Evolutionary conservation across 2,329 filamentous ascomycete genomes (phyloP).

Genomic region (Cladophialophora carrionii): DNA sequence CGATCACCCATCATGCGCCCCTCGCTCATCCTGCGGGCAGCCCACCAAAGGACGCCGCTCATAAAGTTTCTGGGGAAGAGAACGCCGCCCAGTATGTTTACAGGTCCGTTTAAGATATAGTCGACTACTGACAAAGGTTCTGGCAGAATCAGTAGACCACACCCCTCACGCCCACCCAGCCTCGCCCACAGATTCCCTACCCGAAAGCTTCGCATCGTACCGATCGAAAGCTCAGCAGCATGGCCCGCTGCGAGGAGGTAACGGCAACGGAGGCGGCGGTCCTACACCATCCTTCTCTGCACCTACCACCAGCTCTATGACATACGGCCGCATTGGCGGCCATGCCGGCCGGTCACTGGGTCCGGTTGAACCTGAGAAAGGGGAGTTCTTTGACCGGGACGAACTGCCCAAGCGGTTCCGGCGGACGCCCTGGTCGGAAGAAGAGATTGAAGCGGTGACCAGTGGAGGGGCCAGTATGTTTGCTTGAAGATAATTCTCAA

Average conservation of each 20-base stretch:
- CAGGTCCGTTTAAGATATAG: not conserved
- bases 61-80: slow-evolving; percentile 57
- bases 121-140: slow-evolving; percentile 12
- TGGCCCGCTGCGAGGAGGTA: slow-evolving; percentile 56
- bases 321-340: slow-evolving; percentile 58
- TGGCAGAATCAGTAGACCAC: slow-evolving; percentile 54
- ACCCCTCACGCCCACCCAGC: slow-evolving; percentile 64
- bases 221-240: slow-evolving; percentile 67
- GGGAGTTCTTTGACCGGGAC: slow-evolving; percentile 83
- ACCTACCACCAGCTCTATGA: slow-evolving; percentile 33
- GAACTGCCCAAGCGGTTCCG: slow-evolving; percentile 86
- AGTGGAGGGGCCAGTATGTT: slow-evolving; percentile 79
- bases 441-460: slow-evolving; percentile 95
- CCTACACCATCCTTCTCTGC: slow-evolving; percentile 37
- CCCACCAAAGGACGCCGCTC: slow-evolving; percentile 50
- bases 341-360: slow-evolving; percentile 71
- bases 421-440: slow-evolving; percentile 70
- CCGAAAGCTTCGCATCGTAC: slow-evolving; percentile 60
- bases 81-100: slow-evolving; percentile 48
- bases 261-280: slow-evolving; percentile 38
- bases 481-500: slow-evolving; percentile 45
- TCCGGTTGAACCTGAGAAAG: slow-evolving; percentile 68
- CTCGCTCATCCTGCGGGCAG: slow-evolving; percentile 47
- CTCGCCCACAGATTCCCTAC: slow-evolving; percentile 63
- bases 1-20: slow-evolving; percentile 44